Conservation (phyloP, 345 rosid genomes). For the Passiflora organensis region DNA sequence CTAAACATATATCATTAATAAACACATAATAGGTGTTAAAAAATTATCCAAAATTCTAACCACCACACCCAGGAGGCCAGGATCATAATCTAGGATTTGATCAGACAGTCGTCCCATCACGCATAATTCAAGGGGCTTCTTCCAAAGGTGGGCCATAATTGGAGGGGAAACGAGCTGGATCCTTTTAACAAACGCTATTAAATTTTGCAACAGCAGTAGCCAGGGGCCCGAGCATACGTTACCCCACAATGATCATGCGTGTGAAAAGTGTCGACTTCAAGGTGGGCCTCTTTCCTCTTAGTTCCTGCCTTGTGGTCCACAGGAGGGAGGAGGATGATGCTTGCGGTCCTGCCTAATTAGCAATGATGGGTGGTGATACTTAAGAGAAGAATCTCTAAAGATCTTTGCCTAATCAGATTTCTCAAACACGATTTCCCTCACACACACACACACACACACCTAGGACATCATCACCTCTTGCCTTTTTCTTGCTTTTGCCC, state of each 20-base stretch:
- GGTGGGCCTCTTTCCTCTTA: no score
- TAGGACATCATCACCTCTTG: not conserved
- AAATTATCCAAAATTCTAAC: no score
- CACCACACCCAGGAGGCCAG: no score
- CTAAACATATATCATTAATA: no score
- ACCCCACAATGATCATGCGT: constrained; percentile 25
- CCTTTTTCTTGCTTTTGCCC: constrained; percentile 17
- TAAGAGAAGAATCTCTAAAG: constrained; percentile 13
- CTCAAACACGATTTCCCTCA: not conserved
- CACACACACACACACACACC: no score
- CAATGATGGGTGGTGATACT: constrained; percentile 21
- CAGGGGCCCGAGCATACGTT: constrained; percentile 1
- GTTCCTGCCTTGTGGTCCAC: not conserved
- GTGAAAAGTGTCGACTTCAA: constrained; percentile 18
- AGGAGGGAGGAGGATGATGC: not conserved
- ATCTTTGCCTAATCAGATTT: not conserved
- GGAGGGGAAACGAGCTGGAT: not conserved
- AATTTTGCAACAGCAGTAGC: not conserved
- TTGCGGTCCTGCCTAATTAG: constrained; percentile 27
- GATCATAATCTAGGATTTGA: not conserved
- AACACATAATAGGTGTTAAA: no score
- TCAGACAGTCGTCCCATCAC: not conserved
- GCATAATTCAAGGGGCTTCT: no score
- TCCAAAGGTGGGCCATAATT: not conserved
- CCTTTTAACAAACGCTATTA: not conserved